Evolutionary conservation across 2,329 filamentous ascomycete species (phyloP).

Genomic region (Phialophora macrospora): DNA sequence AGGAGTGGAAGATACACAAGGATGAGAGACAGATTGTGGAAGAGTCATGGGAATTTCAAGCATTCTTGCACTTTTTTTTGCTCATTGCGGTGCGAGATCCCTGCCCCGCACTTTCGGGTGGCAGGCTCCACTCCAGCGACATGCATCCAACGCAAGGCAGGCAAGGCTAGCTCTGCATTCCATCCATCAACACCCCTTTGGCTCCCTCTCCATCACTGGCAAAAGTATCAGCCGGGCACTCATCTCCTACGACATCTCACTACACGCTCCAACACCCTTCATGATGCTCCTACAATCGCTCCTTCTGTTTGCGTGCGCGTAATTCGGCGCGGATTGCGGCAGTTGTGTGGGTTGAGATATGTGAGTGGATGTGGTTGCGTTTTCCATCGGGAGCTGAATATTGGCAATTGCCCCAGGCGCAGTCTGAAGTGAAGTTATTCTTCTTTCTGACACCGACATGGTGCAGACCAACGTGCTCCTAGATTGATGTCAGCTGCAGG

Average conservation of each 20-base stretch:
- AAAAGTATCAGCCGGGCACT: conserved; percentile 5
- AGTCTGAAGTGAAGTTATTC: not conserved
- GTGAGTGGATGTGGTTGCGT: not conserved
- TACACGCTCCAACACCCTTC: not conserved
- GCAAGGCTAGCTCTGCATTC: conserved; percentile 3
- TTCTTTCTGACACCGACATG: not conserved
- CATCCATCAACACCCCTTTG: not conserved
- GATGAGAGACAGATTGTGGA: not conserved
- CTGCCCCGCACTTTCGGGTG: conserved; percentile 5
- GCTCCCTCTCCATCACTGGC: not conserved
- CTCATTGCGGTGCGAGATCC: conserved; percentile 9
- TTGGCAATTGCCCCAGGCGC: not conserved
- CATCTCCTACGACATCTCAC: not conserved
- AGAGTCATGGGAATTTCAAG: conserved; percentile 4
- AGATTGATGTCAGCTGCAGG: not conserved
- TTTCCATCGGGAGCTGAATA: not conserved
- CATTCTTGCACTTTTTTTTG: conserved; percentile 10
- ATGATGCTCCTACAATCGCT: not conserved
- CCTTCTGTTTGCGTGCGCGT: not conserved
- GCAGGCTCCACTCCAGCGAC: not conserved
- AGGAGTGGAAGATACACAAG: not conserved
- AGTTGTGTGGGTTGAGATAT: not conserved
- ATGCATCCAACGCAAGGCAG: not conserved
- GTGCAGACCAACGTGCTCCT: not conserved
- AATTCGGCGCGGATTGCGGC: not conserved